These are phyloP conservation scores for Pecoramyces ruminantium DNA, from an alignment of 192 early-diverging fungal species.

Conservation along the genomic window DNA sequence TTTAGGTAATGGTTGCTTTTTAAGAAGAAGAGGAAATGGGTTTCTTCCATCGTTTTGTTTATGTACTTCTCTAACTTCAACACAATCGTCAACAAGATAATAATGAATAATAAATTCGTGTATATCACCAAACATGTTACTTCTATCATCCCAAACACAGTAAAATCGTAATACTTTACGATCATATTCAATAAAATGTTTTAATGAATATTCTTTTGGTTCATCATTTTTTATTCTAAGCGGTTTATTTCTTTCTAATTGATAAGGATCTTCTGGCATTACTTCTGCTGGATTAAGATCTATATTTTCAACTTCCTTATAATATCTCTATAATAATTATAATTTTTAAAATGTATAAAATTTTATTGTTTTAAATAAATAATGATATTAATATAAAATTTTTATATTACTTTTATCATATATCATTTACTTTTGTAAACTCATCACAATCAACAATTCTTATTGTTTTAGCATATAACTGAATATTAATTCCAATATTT, in stretches of 20 bases:
- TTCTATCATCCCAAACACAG: conserved; percentile 44
- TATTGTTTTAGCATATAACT: conserved; percentile 46
- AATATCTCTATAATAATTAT: conserved; percentile 19
- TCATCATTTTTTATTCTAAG: conserved; percentile 6
- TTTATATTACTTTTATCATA: no score
- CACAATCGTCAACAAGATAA: conserved; percentile 45
- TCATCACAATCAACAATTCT: conserved; percentile 34
- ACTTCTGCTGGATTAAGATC: conserved; percentile 22
- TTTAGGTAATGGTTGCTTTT: conserved; percentile 37
- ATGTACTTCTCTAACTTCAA: conserved; percentile 42
- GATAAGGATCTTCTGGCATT: conserved; percentile 35
- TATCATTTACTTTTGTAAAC: conserved; percentile 34
- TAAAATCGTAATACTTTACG: conserved; percentile 37
- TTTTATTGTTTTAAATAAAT: no score
- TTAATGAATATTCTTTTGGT: conserved; percentile 24
- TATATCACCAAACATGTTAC: conserved; percentile 38
- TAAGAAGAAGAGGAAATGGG: conserved; percentile 36
- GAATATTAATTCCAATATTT: conserved; percentile 33
- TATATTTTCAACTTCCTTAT: conserved; percentile 27
- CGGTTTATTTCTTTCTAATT: conserved; percentile 20
- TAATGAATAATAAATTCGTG: conserved; percentile 49
- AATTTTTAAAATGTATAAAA: no score
- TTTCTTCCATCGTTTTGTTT: conserved; percentile 42
- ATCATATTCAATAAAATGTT: conserved; percentile 40
- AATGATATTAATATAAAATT: no score